These are phyloP conservation scores for Terfezia boudieri DNA, from an alignment of 495 filamentous ascomycete genomes.

Conservation along the genomic window DNA sequence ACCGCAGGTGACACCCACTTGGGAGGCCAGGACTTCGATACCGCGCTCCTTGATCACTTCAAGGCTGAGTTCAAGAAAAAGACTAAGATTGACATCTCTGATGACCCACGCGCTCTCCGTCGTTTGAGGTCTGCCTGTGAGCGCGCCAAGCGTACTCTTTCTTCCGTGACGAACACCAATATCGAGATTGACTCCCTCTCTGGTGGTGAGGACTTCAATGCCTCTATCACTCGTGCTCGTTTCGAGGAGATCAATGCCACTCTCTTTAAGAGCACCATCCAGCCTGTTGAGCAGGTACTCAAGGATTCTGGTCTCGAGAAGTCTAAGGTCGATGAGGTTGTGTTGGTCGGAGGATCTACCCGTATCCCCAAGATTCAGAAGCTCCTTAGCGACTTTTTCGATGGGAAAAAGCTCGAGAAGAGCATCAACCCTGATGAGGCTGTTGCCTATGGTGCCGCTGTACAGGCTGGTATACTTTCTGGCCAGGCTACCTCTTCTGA, in stretches of 20 bases:
- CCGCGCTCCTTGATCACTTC: slow-evolving; percentile 91
- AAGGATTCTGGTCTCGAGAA: slow-evolving; percentile 93
- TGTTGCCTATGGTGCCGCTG: slow-evolving; percentile 95
- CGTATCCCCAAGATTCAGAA: slow-evolving; percentile 99
- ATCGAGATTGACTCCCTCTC: slow-evolving; percentile 98
- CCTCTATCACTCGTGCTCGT: slow-evolving; percentile 95
- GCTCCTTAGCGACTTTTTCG: slow-evolving; percentile 94
- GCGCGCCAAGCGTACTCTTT: slow-evolving; percentile 96
- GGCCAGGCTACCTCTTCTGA: slow-evolving; percentile 92
- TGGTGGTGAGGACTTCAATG: slow-evolving; percentile 95
- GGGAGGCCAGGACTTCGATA: slow-evolving; percentile 98
- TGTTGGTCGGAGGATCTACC: slow-evolving; percentile 94
- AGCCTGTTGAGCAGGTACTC: slow-evolving; percentile 95
- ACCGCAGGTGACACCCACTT: slow-evolving; percentile 98
- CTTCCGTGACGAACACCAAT: slow-evolving; percentile 86
- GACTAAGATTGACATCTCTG: slow-evolving; percentile 59
- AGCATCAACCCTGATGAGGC: slow-evolving; percentile 99
- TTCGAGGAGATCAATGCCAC: slow-evolving; percentile 98
- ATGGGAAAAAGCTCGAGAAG: slow-evolving; percentile 98
- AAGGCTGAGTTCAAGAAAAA: slow-evolving; percentile 83
- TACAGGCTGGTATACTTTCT: slow-evolving; percentile 94
- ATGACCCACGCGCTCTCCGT: slow-evolving; percentile 89
- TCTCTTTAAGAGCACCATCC: slow-evolving; percentile 87
- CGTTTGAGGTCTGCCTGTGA: slow-evolving; percentile 97
- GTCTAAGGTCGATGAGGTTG: slow-evolving; percentile 87